A percentile compares a stretch with the other conserved stretches of the same genome.
Evolutionary conservation across 2,329 filamentous ascomycete species (phyloP).

Genomic region (Fusarium caatingaense): DNA sequence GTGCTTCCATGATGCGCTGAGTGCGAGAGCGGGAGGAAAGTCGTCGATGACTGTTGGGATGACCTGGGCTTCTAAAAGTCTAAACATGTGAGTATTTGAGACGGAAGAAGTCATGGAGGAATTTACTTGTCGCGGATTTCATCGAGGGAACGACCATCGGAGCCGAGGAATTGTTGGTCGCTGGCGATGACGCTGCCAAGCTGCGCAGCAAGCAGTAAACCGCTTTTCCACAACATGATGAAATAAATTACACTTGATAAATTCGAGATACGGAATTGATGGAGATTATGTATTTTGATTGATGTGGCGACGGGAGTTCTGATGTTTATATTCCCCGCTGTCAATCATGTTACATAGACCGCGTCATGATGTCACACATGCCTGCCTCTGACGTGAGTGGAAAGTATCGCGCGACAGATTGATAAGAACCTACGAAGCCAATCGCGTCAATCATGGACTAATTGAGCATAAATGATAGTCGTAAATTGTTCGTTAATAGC

Average conservation of each 20-base stretch:
- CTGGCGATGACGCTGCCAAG: not conserved
- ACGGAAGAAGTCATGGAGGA: too few species aligned
- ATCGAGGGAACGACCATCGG: not conserved
- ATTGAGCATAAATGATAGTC: accelerated
- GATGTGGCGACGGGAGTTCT: not conserved
- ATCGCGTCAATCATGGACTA: accelerated
- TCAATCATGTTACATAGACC: not conserved
- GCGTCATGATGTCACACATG: constrained; percentile 30
- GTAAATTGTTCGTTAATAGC: accelerated
- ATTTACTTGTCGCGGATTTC: constrained; percentile 21
- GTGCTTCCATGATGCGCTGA: constrained; percentile 31
- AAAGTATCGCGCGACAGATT: not conserved
- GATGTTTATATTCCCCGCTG: constrained; percentile 14
- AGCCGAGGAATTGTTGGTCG: not conserved
- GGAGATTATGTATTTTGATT: not conserved
- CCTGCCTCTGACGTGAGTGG: constrained; percentile 18
- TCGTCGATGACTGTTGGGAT: constrained; percentile 39
- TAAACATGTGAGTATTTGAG: too few species aligned
- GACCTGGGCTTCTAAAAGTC: constrained; percentile 24
- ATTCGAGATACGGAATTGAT: too few species aligned
- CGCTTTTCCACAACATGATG: not conserved
- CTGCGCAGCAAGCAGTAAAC: not conserved
- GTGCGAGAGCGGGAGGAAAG: constrained; percentile 25
- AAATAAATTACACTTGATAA: too few species aligned
- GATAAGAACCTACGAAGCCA: not conserved